These are phyloP conservation scores for Pinguiococcus pyrenoidosus DNA, from an alignment of 108 stramenopile genomes.

Conservation along the genomic window DNA sequence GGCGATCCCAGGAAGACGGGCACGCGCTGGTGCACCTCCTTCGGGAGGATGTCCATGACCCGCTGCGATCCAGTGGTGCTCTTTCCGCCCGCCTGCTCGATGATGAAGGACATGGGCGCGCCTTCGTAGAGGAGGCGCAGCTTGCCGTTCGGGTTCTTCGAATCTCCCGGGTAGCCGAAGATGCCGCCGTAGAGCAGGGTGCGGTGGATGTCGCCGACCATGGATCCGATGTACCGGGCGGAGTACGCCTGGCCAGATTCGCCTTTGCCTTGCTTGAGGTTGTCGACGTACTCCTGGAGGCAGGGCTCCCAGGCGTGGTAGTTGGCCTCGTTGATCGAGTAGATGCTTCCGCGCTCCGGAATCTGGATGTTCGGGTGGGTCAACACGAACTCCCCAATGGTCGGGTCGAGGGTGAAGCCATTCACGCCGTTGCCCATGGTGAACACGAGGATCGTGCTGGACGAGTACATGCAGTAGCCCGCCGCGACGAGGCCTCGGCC, in stretches of 20 bases:
- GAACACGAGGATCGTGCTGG: slow-evolving; percentile 70
- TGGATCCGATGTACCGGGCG: slow-evolving; percentile 63
- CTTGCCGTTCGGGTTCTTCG: slow-evolving; percentile 48
- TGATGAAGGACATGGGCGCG: slow-evolving; percentile 69
- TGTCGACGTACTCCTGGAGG: slow-evolving; percentile 52
- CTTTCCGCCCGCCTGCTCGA: slow-evolving; percentile 61
- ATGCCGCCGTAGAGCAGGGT: slow-evolving; percentile 44
- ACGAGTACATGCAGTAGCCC: slow-evolving; percentile 71
- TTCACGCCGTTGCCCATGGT: slow-evolving; percentile 50
- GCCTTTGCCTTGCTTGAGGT: slow-evolving; percentile 68
- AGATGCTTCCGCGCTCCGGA: slow-evolving; percentile 61
- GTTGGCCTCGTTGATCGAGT: slow-evolving; percentile 74
- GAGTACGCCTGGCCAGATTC: slow-evolving; percentile 44
- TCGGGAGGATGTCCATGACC: slow-evolving; percentile 15
- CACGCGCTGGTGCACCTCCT: slow-evolving; percentile 38
- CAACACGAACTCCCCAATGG: slow-evolving; percentile 44
- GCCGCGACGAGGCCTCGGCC: slow-evolving; percentile 51
- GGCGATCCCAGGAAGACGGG: slow-evolving; percentile 45
- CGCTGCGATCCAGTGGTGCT: not conserved
- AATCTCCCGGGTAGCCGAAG: slow-evolving; percentile 39
- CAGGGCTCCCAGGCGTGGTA: slow-evolving; percentile 51
- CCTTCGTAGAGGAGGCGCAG: slow-evolving; percentile 84
- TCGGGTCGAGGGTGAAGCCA: slow-evolving; percentile 40
- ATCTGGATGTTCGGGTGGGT: slow-evolving; percentile 64
- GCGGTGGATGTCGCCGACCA: slow-evolving; percentile 41